Evolutionary conservation across 2,329 filamentous ascomycete genomes (phyloP).

Genomic region (Cryphonectria japonica): DNA sequence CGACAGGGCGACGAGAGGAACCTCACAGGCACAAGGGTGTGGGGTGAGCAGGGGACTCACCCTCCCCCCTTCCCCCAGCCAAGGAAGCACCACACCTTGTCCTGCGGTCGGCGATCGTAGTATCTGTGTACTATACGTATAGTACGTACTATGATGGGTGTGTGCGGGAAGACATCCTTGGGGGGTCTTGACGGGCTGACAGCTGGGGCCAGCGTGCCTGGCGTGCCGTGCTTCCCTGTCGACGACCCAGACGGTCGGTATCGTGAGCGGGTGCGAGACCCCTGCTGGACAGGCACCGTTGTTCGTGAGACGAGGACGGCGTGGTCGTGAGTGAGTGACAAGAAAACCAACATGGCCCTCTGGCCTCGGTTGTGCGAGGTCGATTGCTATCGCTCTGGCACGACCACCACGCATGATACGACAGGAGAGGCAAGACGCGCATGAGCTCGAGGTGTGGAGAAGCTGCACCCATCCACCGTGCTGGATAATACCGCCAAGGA

Average conservation of each 20-base stretch:
- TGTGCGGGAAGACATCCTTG: conserved; percentile 3
- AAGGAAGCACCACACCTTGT: not conserved
- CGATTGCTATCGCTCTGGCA: not conserved
- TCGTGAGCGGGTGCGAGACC: conserved; percentile 25
- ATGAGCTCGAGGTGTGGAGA: not conserved
- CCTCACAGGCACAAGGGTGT: conserved; percentile 6
- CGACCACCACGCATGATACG: not conserved
- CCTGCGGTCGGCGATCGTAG: not conserved
- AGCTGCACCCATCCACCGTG: not conserved
- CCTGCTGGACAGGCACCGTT: conserved; percentile 17
- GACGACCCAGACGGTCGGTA: conserved; percentile 29
- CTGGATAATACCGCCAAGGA: not conserved
- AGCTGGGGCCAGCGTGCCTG: conserved; percentile 16
- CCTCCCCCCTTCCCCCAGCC: not conserved
- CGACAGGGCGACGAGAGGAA: not conserved
- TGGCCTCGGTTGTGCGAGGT: not conserved
- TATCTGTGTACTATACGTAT: not conserved
- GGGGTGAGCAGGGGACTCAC: not conserved
- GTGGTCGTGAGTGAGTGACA: not conserved
- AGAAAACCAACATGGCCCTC: not conserved
- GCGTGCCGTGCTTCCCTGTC: conserved; percentile 17
- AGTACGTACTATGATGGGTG: not conserved
- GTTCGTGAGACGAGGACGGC: conserved; percentile 1
- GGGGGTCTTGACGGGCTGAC: conserved; percentile 17
- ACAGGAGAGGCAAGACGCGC: not conserved